Base-by-base conservation (phyloP, 257 asterid species). In the Solanum pinnatisectum region DNA sequence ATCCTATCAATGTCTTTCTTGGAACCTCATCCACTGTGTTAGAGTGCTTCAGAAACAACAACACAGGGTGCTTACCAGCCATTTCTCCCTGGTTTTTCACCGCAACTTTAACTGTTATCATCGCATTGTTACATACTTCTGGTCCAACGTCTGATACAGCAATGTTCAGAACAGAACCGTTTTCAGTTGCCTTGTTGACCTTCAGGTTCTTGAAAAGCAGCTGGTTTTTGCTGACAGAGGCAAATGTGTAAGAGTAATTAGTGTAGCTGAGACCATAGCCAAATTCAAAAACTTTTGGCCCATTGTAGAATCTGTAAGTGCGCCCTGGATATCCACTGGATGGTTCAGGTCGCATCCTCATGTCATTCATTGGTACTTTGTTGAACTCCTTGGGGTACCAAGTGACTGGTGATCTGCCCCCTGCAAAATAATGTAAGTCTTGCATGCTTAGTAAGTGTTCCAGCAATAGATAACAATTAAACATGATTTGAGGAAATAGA, bases 211-310 rank as follows among this genome's bases (percentile, higher is more conserved):
- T 89, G 2, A 94, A 87, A 30, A 79, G 30, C 81, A 93, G 89
- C 30, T 77, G 88, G 87, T 68, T 74, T 22, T 20, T 89, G 76
- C 90, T 89, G 25, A 91, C 91, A 30, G 91, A 89, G 68, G 89
- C 10, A 76, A 93, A 91, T 77, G 89, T 46, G 87, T 95, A 92
- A 3, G 93, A 79, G 32, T 91, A 93, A 11, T 73, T 90, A 12
- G 95, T 84, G 93, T 94, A 95, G 93, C 98, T 94, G 15, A 95
- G 97, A 65, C 98, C 98, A 39, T 91, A 88, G 49, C 96, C 96
- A 5, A 91, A 95, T 87, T 94, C 94, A 2, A 71, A 95, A 2
- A 95, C 97, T 89, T 88, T 92, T 83, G 88, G 89, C n/a, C 98
- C 98, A 0, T 68, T 89, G 91, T 95, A 94, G 88, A 95, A 95